Base-by-base conservation (phyloP, 108 stramenopile genomes). In the Conticribra weissflogii region DNA sequence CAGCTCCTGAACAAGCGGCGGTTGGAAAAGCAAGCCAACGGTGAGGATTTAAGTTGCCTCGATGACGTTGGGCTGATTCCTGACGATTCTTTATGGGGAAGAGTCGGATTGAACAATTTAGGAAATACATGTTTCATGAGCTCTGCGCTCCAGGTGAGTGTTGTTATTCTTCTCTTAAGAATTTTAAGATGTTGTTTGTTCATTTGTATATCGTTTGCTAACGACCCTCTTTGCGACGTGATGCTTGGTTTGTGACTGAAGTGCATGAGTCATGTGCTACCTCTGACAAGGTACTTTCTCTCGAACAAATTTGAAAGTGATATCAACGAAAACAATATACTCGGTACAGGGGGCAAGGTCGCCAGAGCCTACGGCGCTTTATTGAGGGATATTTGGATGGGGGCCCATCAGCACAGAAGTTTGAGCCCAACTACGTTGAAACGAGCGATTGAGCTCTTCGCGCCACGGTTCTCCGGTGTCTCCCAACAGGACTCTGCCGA, bases 101-200 rank as follows among this genome's bases (percentile, higher is more conserved):
- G 77, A 15, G 90, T 97, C 15, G 98, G 98, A 5, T 73, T 99
- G 47, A 79, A 76, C 34, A 98, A 99, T 68, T 68, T 99, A 56
- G 98, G 97, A 0, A 99, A 99, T 81, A 98, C 98, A 15, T 99
- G 98, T 78, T 99, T 96, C 79, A 92, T 99, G 87, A 97, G 94
- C 66, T 86, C 94, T 23, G 88, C 91, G 15, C 46, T 99, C 30
- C 97, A 93, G 68, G 74, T 75, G 23, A 45, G 72, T 36, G 14
- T 33, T 18, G 3, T 56, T 27, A 56, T 3, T 3, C 31, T 12
- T 22, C 50, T 29, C 15, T 28, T 60, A 2, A 68, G 1, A 3
- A 46, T 27, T 34, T 4, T 46, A 29, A 33, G 23, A 22, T 31
- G 25, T 45, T 59, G 14, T 59, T 41, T 68, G 21, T 56, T 56